Evolutionary conservation across 768 basidiomycete genomes (phyloP).

Genomic region (Leccinum olivaceopallidum): DNA sequence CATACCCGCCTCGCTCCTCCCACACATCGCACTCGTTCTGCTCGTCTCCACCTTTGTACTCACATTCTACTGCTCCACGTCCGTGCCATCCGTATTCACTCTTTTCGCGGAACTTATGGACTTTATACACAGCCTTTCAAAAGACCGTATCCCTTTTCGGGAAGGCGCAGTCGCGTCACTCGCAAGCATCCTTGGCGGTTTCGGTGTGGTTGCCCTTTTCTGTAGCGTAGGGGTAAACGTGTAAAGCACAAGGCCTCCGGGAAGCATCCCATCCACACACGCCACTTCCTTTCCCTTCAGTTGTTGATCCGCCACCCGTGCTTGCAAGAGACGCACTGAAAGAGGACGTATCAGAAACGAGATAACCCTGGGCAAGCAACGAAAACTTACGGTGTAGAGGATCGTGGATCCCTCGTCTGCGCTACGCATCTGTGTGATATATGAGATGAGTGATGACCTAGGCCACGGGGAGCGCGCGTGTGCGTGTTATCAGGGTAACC

Average conservation of each 20-base stretch:
- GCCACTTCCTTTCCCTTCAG: constrained; percentile 31
- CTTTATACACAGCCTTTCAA: constrained; percentile 62
- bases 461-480: background rate
- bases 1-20: constrained; percentile 66
- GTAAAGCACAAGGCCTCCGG: constrained; percentile 22
- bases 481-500: constrained; percentile 14
- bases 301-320: constrained; percentile 86
- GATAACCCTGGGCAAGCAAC: background rate
- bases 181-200: constrained; percentile 81
- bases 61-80: constrained; percentile 91
- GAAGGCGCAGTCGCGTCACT: constrained; percentile 70
- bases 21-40: constrained; percentile 72
- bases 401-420: constrained; percentile 95
- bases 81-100: constrained; percentile 29
- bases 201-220: constrained; percentile 89
- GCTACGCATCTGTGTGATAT: constrained; percentile 62
- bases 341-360: constrained; percentile 8
- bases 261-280: background rate
- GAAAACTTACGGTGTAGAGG: constrained; percentile 79
- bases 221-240: constrained; percentile 33
- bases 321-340: constrained; percentile 72
- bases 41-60: constrained; percentile 78
- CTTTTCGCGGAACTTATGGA: constrained; percentile 6
- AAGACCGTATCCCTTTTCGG: constrained; percentile 60
- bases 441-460: background rate